Conservation (phyloP, 306 rosid species). For the Arachis hypogaea region DNA sequence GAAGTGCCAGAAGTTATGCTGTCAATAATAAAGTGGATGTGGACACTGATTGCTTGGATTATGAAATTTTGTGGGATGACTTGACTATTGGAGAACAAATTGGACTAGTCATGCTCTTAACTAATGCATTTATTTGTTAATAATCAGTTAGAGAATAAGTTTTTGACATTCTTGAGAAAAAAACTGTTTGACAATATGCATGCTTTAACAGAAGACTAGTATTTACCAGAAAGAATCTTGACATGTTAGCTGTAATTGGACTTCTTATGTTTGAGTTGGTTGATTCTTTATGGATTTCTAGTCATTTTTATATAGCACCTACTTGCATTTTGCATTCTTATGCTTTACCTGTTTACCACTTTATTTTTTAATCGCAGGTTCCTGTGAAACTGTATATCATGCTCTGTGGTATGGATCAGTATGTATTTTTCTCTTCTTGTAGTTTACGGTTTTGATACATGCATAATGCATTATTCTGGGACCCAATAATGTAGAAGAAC, state of each 20-base stretch:
- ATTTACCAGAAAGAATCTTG: neutral
- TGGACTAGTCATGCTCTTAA: constrained; percentile 60
- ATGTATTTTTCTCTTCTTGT: constrained; percentile 69
- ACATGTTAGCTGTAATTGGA: constrained; percentile 5
- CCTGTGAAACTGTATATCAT: constrained; percentile 98
- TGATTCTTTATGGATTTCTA: too few relatives aligned
- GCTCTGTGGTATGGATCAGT: constrained; percentile 99
- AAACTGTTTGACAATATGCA: constrained; percentile 23
- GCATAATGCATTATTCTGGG: neutral
- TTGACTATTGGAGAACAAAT: constrained; percentile 88
- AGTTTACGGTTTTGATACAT: constrained; percentile 28
- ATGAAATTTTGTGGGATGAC: constrained; percentile 98
- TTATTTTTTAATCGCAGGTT: constrained; percentile 69
- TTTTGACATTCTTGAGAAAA: constrained; percentile 7
- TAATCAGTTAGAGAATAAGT: constrained; percentile 20
- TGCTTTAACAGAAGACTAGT: neutral
- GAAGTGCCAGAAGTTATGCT: constrained; percentile 81
- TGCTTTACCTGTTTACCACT: constrained; percentile 30
- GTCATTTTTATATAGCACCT: too few relatives aligned
- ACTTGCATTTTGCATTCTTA: too few relatives aligned
- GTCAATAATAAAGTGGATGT: constrained; percentile 60
- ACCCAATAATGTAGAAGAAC: constrained; percentile 18
- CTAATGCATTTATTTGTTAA: neutral
- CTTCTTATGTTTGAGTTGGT: neutral
- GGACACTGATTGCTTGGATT: constrained; percentile 53